Evolutionary conservation across 140 eudicot genomes (phyloP).

Genomic region (Oenanthe javanica): DNA sequence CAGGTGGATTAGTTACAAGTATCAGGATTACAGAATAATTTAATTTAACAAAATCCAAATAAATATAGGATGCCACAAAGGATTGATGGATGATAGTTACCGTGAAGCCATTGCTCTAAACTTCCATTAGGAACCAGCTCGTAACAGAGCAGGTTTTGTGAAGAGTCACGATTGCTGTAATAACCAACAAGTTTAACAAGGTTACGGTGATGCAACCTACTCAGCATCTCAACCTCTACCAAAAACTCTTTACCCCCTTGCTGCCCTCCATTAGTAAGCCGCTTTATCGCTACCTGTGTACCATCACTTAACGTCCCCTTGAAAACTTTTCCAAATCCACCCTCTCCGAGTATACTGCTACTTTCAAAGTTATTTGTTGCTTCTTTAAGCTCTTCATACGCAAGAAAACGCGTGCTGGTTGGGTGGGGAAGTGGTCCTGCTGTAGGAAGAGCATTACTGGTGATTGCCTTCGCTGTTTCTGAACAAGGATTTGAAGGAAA

Average conservation of each 20-base stretch:
- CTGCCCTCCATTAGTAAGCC: slow-evolving; percentile 89
- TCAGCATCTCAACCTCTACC: slow-evolving; percentile 99
- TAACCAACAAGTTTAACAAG: slow-evolving; percentile 98
- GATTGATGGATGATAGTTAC: slow-evolving; percentile 26
- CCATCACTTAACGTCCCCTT: slow-evolving; percentile 94
- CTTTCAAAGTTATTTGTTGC: slow-evolving; percentile 90
- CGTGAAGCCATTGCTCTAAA: slow-evolving; percentile 96
- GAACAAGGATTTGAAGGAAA: neutral
- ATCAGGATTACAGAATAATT: neutral
- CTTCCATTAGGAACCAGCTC: slow-evolving; percentile 98
- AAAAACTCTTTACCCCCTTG: slow-evolving; percentile 94
- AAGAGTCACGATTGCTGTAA: slow-evolving; percentile 69
- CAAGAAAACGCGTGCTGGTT: slow-evolving; percentile 78
- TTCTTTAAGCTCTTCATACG: slow-evolving; percentile 87
- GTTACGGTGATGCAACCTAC: slow-evolving; percentile 97
- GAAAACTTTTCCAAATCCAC: slow-evolving; percentile 93
- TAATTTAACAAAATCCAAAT: neutral
- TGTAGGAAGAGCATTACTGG: slow-evolving; percentile 39
- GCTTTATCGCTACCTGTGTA: slow-evolving; percentile 85
- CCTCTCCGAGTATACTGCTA: slow-evolving; percentile 88
- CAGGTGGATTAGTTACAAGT: neutral
- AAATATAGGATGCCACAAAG: neutral
- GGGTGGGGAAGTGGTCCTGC: slow-evolving; percentile 80
- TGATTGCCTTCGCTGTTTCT: slow-evolving; percentile 43
- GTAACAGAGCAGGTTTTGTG: slow-evolving; percentile 87